These are phyloP conservation scores for Purshia tridentata DNA, from an alignment of 306 rosid species.

Conservation along the genomic window DNA sequence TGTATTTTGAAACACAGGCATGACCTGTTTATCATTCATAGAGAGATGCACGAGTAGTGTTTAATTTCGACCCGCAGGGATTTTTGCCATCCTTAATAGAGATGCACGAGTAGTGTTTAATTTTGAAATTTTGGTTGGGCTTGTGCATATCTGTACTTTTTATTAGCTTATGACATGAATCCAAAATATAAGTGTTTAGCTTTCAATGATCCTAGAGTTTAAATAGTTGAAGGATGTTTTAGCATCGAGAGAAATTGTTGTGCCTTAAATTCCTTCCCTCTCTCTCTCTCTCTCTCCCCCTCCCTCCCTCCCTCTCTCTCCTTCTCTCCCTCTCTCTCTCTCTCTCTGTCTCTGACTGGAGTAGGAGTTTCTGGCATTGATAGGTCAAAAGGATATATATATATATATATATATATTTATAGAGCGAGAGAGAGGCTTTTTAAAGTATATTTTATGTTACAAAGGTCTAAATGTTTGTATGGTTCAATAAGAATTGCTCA, in stretches of 20 bases:
- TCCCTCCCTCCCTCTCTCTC: too few relatives aligned
- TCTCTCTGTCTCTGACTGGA: too few relatives aligned
- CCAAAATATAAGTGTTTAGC: background rate
- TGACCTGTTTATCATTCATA: background rate
- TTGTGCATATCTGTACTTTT: background rate
- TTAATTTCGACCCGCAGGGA: background rate
- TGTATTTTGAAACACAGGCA: constrained; percentile 5
- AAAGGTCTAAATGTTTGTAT: background rate
- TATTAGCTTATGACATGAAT: background rate
- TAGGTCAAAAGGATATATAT: background rate
- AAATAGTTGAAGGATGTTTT: background rate
- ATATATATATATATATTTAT: background rate
- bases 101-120: background rate
- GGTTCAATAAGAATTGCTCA: background rate
- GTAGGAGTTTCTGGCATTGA: too few relatives aligned
- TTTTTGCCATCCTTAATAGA: background rate
- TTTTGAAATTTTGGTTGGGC: background rate
- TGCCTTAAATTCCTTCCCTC: too few relatives aligned
- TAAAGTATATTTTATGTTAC: background rate
- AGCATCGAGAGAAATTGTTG: too few relatives aligned
- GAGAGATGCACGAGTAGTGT: background rate
- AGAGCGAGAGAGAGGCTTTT: too few relatives aligned
- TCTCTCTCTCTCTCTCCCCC: too few relatives aligned
- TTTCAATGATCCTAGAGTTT: background rate
- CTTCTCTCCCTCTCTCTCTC: too few relatives aligned